Base-by-base conservation (phyloP, 2,329 filamentous ascomycete species). In the Sphaerulina musiva region DNA sequence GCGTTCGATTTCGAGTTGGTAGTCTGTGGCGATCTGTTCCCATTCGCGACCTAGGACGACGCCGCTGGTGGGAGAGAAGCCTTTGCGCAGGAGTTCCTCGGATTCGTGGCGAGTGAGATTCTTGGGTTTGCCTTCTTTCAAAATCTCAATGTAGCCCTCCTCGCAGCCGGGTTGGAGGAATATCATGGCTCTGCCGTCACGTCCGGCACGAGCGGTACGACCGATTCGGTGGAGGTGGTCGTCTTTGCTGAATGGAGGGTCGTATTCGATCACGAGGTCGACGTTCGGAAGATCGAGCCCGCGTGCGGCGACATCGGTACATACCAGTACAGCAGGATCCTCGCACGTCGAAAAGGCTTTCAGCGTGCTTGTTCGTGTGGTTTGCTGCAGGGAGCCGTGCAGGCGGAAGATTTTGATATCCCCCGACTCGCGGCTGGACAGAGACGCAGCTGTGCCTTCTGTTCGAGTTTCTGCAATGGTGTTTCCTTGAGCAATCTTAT, bases 201-300 rank as follows among this genome's bases (percentile, higher is more conserved):
- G 86, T 12, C 93, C 93, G 1, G 95, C 89, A 77, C 93, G 88
- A 3, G 93, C 93, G 9, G 93, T 98, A 70, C 93, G 87, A 51
- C 93, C 93, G 52, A 97, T 89, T 53, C 93, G 86, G 73, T 98
- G 93, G 6, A 96, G 80, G 70, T 98, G 93, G 70, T 98, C 93
- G 57, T 91, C 87, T 23, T 89, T 84, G 68, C 87, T 89, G 72
- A 97, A 97, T 2, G 93, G 89, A 0, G 93, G 91, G 68, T 98
- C 93, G 68, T 95, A 97, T 70, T 98, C 93, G 53, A 98, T 81
- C 47, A 98, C 90, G 17, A 96, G 79, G 69, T 98, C 93, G 48
- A 98, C 89, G 48, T 93, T 92, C 0, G 92, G 92, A 12, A 98
- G 82, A 76, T 98, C 93, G 41, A 98, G 83, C 74, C 93, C 93